Base-by-base conservation (phyloP, 768 basidiomycete genomes). In the Goffeauzyma gilvescens region DNA sequence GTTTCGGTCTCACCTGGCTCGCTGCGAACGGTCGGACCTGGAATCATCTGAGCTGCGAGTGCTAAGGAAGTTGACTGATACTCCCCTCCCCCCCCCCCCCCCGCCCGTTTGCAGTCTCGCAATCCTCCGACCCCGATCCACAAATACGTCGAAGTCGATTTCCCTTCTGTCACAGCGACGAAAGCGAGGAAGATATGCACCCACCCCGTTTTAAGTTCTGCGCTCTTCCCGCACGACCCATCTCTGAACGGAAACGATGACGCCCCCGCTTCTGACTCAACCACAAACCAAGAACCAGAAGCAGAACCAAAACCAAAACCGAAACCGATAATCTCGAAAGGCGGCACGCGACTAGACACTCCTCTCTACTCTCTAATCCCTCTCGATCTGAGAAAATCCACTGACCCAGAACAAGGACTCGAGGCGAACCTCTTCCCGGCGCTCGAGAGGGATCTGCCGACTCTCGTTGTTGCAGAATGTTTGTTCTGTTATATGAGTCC, bases 391-490 rank as follows among this genome's bases (percentile, higher is more conserved):
- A 74, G 86, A 27, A 45, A 15, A 22, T 32, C 30, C 13, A 22
- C 24, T 18, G 15, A 23, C 2, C 4, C 43, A 37, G 28, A 20
- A 12, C 24, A 6, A 18, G n/a, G 43, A 20, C 37, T 47, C 12
- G 32, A 37, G 31, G 26, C 38, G 5, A 27, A 35, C 9, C 28
- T 60, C 2, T 42, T 54, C 20, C 51, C 49, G 2, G 27, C 61
- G 1, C 68, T 90, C 25, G 76, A 79, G 13, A 69, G 73, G 0
- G 52, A 68, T 2, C 55, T 76, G 10, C 85, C 89, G 3, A 89
- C 86, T 1, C 72, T 95, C 2, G 68, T 95, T 18, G 65, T 95
- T 7, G 86, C 84, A 48, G 90, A 96, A 69, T 96, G 90, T 52
- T 81, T 95, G 14, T 71, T 93, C 42, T 85, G 76, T 12, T 95